phyloP scores from a whole-genome alignment of 345 rosid genomes.

The Citrus maxima region DNA sequence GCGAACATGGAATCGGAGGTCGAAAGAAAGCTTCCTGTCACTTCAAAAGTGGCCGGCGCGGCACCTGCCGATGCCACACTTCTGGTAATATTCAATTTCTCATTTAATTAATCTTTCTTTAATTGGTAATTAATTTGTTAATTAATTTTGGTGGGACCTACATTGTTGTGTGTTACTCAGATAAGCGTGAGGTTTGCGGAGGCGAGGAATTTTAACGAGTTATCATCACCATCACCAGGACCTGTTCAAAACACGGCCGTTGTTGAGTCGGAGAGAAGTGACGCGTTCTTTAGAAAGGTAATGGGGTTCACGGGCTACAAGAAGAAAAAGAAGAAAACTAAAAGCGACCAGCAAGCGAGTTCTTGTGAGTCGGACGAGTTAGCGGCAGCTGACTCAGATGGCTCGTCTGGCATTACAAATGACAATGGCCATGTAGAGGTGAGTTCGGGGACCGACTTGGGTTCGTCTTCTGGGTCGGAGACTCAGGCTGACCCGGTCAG shows the following conservation, averaged over 20 bases:
- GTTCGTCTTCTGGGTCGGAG: conserved; percentile 6
- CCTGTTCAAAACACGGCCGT: conserved; percentile 10
- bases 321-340: conserved; percentile 11
- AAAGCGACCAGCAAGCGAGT: background rate
- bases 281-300: conserved; percentile 10
- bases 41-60: conserved; percentile 17
- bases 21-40: conserved; percentile 22
- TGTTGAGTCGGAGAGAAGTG: conserved; percentile 11
- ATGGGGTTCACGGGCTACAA: conserved; percentile 2
- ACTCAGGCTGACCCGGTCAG: background rate
- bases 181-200: conserved; percentile 31
- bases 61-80: conserved; percentile 20
- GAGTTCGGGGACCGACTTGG: conserved; percentile 8
- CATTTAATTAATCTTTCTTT: background rate
- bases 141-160: background rate
- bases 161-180: conserved; percentile 8
- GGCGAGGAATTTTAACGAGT: conserved; percentile 20
- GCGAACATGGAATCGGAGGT: conserved; percentile 17
- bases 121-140: background rate
- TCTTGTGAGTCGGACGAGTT: conserved; percentile 4
- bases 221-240: background rate
- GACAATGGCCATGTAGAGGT: background rate
- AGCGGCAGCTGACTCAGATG: background rate
- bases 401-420: background rate
- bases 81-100: conserved; percentile 14